Base-by-base conservation (phyloP, 441 rosid species). In the Corymbia citriodora region DNA sequence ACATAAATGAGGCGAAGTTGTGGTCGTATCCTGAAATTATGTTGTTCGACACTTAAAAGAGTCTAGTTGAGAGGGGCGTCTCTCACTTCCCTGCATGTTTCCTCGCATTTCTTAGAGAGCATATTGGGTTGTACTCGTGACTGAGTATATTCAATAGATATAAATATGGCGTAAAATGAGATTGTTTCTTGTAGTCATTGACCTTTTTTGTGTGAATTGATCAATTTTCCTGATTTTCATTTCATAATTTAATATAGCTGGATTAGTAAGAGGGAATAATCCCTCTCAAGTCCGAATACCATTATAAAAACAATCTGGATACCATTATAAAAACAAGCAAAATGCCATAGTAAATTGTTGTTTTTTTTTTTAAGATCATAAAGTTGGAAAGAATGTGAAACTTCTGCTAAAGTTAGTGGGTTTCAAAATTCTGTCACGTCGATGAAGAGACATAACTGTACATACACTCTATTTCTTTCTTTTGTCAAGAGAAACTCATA, bases 1-100 rank as follows among this genome's bases (percentile, higher is more conserved):
- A 17, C 18, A 8, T 55, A 55, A 16, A 17, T 55, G 19, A 1
- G 21, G 6, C 1, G 21, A 15, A 15, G 36, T 65, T 65, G 36
- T n/a, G 3, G 10, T n/a, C 19, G 1, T 15, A 15, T 65, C 15
- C 40, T n/a, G 1, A n/a, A 65, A 0, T 65, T 14, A n/a, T n/a
- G 15, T n/a, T n/a, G 74, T n/a, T 15, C 10, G 36, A n/a, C 18
- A 65, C 19, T 65, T n/a, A 57, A 15, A 55, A 40, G 36, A 65
- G 36, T 31, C 70, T 8, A 6, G 6, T 61, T 29, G 70, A 61
- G 33, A 61, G 31, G 70, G 70, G 17, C 2, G 9, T 63, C 70
- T 29, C 27, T 1, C 70, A 29, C 70, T 63, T 29, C 31, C 70
- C 33, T 0, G 3, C 12, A 6, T 63, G 18, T n/a, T 15, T 65